These are phyloP conservation scores for Omphalea diandra DNA, from an alignment of 441 rosid species.

Conservation along the genomic window DNA sequence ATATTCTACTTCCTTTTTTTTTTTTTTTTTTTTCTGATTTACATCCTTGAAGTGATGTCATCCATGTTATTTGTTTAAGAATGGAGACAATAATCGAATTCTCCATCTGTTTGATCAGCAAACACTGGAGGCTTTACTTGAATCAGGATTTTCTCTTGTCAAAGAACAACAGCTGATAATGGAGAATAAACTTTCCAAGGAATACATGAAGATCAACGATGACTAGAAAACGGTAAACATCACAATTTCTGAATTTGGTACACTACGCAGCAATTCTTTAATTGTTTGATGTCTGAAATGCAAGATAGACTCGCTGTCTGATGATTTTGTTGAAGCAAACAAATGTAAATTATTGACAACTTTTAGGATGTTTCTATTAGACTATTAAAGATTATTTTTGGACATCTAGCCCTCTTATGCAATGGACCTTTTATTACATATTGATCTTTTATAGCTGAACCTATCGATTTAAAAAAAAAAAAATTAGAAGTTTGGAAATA, in stretches of 20 bases:
- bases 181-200: slow-evolving; percentile 86
- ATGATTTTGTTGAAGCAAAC: background rate
- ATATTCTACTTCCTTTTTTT: background rate
- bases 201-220: slow-evolving; percentile 90
- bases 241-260: slow-evolving; percentile 5
- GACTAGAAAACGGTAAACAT: slow-evolving; percentile 30
- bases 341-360: too few species aligned
- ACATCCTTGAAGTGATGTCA: background rate
- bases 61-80: too few species aligned
- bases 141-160: slow-evolving; percentile 80
- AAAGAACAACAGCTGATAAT: slow-evolving; percentile 76
- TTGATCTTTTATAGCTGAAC: too few species aligned
- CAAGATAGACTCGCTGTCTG: background rate
- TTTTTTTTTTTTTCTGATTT: background rate
- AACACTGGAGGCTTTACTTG: slow-evolving; percentile 85
- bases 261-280: background rate
- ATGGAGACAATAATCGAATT: background rate
- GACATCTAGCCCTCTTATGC: too few species aligned
- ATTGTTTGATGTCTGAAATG: background rate
- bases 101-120: slow-evolving; percentile 53
- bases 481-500: too few species aligned
- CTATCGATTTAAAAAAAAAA: too few species aligned
- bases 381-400: too few species aligned
- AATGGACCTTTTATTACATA: background rate
- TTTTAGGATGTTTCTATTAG: too few species aligned